These are phyloP conservation scores for Kalanchoe fedtschenkoi DNA, from an alignment of 164 flowering plant species.

Conservation along the genomic window DNA sequence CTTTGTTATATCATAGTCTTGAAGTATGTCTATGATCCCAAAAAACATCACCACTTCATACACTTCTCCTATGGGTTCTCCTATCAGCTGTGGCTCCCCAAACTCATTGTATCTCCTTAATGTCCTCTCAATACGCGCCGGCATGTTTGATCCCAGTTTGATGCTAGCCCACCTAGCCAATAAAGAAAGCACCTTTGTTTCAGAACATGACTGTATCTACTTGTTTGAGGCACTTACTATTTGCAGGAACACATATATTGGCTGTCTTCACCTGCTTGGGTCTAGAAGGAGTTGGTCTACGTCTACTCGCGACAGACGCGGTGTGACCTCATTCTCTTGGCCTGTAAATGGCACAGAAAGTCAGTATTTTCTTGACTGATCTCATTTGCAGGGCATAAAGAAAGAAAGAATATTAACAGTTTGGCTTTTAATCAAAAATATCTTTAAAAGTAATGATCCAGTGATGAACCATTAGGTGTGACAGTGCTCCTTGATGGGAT, in stretches of 20 bases:
- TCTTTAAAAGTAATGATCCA: too few species aligned
- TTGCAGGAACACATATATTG: too few species aligned
- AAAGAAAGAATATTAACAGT: not conserved
- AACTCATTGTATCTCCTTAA: constrained; percentile 27
- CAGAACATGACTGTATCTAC: not conserved
- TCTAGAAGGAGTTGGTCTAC: constrained; percentile 31
- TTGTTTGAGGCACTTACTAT: too few species aligned
- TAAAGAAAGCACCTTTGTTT: not conserved
- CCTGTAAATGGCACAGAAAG: constrained; percentile 10
- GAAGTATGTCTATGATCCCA: constrained; percentile 82
- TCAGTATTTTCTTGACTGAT: not conserved
- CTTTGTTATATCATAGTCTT: constrained; percentile 81
- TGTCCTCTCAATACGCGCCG: constrained; percentile 56
- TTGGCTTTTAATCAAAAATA: too few species aligned
- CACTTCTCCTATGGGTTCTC: constrained; percentile 66
- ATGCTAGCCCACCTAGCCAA: constrained; percentile 47
- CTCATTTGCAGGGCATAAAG: not conserved
- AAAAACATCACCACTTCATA: constrained; percentile 65
- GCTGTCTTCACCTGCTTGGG: constrained; percentile 18
- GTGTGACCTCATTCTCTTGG: constrained; percentile 12
- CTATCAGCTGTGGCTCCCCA: constrained; percentile 38
- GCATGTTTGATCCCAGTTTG: constrained; percentile 61
- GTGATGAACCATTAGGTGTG: constrained; percentile 16
- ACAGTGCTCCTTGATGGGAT: constrained; percentile 25
- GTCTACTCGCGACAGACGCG: constrained; percentile 25